phyloP scores from a whole-genome alignment of 192 early-diverging fungal genomes.

The Diversispora eburnea region DNA sequence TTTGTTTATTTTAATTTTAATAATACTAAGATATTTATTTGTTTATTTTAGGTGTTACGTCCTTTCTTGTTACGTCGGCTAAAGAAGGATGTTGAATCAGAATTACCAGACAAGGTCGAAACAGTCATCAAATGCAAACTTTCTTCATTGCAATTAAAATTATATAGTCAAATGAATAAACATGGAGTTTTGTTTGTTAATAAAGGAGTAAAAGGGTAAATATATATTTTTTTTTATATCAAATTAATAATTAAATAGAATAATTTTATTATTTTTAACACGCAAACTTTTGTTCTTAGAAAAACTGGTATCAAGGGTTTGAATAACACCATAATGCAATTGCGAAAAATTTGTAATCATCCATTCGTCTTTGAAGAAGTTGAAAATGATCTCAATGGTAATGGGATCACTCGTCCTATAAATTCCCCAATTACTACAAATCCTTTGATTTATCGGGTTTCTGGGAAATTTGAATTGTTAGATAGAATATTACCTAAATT shows the following conservation, averaged over 20 bases:
- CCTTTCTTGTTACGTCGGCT: constrained; percentile 95
- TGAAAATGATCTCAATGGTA: constrained; percentile 47
- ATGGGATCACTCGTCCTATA: constrained; percentile 34
- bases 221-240: background rate
- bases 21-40: background rate
- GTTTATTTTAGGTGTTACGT: constrained; percentile 58
- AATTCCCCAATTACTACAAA: constrained; percentile 71
- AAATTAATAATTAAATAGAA: background rate
- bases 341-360: constrained; percentile 98
- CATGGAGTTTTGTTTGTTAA: constrained; percentile 69
- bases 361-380: constrained; percentile 97
- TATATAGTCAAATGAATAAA: constrained; percentile 86
- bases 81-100: constrained; percentile 98
- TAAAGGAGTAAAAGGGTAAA: constrained; percentile 60
- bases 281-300: constrained; percentile 28
- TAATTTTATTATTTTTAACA: background rate
- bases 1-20: background rate
- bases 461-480: constrained; percentile 96
- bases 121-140: constrained; percentile 88
- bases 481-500: constrained; percentile 95
- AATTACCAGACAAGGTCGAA: constrained; percentile 97
- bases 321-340: constrained; percentile 97
- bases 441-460: constrained; percentile 72
- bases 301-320: constrained; percentile 69
- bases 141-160: constrained; percentile 76